A percentile compares a stretch with the other conserved stretches of the same genome.
These are phyloP conservation scores for Diaporthe vexans DNA, from an alignment of 2,329 filamentous ascomycete species.

Conservation along the genomic window DNA sequence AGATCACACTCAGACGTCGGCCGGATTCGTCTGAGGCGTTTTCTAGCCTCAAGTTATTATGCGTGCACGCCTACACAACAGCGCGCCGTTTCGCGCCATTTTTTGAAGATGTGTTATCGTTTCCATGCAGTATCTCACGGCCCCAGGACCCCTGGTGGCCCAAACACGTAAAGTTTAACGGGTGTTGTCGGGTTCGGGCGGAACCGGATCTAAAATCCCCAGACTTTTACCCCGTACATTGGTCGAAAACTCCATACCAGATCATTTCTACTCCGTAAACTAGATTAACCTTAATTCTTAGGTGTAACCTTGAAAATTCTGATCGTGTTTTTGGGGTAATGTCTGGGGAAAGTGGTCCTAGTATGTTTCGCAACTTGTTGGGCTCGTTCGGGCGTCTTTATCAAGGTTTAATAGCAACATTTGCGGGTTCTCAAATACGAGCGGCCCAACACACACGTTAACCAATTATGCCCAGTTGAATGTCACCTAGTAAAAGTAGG, in stretches of 20 bases:
- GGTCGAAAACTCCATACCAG: conserved; percentile 16
- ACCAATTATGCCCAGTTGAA: background rate
- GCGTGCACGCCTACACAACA: background rate
- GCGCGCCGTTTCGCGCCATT: background rate
- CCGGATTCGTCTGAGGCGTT: background rate
- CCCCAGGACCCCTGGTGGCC: background rate
- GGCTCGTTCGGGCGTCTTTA: background rate
- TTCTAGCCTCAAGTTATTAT: background rate
- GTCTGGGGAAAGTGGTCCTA: background rate
- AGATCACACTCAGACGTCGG: background rate
- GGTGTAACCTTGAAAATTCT: conserved; percentile 11
- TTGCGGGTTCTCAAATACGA: background rate
- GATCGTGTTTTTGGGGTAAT: background rate
- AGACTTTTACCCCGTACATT: conserved; percentile 23
- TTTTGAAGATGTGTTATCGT: background rate
- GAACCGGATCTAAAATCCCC: conserved; percentile 17
- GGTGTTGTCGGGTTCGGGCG: conserved; percentile 9
- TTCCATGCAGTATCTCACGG: background rate
- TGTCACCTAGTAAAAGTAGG: background rate
- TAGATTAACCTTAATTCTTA: conserved; percentile 28
- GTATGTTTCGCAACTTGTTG: background rate
- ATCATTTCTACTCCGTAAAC: conserved; percentile 11
- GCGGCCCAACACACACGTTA: background rate
- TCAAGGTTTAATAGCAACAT: background rate
- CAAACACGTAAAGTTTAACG: background rate